A percentile compares a stretch with the other conserved stretches of the same genome.
phyloP scores from a whole-genome alignment of 1,284 basidiomycete genomes.

The Boletus mariae region DNA sequence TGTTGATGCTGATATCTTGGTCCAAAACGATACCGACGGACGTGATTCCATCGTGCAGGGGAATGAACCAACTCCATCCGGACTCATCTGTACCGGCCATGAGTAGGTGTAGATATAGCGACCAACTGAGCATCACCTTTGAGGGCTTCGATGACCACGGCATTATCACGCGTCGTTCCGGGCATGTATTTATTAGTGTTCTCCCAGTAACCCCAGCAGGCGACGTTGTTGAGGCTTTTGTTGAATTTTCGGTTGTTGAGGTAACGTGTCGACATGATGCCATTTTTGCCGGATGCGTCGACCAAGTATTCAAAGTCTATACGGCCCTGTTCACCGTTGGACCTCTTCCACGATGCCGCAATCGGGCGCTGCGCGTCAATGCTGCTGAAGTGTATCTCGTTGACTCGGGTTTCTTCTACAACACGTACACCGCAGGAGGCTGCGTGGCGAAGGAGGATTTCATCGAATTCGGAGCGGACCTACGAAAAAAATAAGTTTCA shows the following conservation, averaged over 20 bases:
- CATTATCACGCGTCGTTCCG: neutral
- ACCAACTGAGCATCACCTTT: neutral
- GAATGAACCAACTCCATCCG: slow-evolving; percentile 1
- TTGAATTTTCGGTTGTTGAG: slow-evolving; percentile 3
- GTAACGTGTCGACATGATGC: slow-evolving; percentile 1
- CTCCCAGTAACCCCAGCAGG: slow-evolving; percentile 5
- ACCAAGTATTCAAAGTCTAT: slow-evolving; percentile 2
- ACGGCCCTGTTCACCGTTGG: neutral
- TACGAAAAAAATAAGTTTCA: neutral
- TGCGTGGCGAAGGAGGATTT: slow-evolving; percentile 1
- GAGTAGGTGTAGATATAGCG: neutral
- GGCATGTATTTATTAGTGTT: slow-evolving; percentile 1
- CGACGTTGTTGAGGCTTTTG: slow-evolving; percentile 1
- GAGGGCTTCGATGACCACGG: neutral
- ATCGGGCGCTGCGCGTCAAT: neutral
- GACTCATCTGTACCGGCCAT: neutral
- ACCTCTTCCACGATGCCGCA: neutral
- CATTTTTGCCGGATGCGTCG: slow-evolving; percentile 2
- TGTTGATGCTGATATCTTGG: slow-evolving; percentile 1
- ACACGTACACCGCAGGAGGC: neutral
- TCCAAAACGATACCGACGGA: slow-evolving; percentile 1
- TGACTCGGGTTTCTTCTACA: neutral
- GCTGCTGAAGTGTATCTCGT: neutral
- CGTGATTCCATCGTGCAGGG: neutral
- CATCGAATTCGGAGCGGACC: slow-evolving; percentile 2